These are phyloP conservation scores for Trifolium repens DNA, from an alignment of 306 rosid genomes.

Conservation along the genomic window DNA sequence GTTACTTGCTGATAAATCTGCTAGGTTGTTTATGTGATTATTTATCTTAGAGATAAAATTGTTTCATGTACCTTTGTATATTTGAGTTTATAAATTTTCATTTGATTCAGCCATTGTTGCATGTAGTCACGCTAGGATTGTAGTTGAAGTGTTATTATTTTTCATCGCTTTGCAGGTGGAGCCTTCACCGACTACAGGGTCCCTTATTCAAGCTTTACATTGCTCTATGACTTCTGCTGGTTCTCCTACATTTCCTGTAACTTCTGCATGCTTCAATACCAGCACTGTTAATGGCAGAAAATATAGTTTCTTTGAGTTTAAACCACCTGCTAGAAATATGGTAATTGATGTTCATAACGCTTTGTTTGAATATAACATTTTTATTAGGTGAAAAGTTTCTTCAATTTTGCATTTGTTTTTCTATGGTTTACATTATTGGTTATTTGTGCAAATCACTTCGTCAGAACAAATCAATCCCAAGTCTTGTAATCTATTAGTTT, in stretches of 20 bases:
- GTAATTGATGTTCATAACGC: constrained; percentile 47
- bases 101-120: constrained; percentile 37
- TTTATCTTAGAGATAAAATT: no score
- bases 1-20: constrained; percentile 28
- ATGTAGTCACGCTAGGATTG: constrained; percentile 4
- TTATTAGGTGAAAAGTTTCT: background rate
- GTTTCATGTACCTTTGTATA: background rate
- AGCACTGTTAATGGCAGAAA: constrained; percentile 54
- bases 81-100: constrained; percentile 1
- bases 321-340: constrained; percentile 65
- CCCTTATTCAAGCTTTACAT: constrained; percentile 64
- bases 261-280: constrained; percentile 57
- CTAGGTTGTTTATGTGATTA: constrained; percentile 18
- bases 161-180: constrained; percentile 71
- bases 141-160: constrained; percentile 32
- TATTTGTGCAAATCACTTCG: no score
- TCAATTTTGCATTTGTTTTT: no score
- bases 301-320: constrained; percentile 79
- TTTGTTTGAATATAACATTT: constrained; percentile 9
- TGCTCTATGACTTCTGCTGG: constrained; percentile 51
- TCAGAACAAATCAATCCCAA: no score
- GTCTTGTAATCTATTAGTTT: no score
- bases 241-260: constrained; percentile 56
- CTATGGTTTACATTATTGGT: no score
- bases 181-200: constrained; percentile 97